Evolutionary conservation across 352 stramenopile genomes (phyloP).

Genomic region (Phytophthora pini): DNA sequence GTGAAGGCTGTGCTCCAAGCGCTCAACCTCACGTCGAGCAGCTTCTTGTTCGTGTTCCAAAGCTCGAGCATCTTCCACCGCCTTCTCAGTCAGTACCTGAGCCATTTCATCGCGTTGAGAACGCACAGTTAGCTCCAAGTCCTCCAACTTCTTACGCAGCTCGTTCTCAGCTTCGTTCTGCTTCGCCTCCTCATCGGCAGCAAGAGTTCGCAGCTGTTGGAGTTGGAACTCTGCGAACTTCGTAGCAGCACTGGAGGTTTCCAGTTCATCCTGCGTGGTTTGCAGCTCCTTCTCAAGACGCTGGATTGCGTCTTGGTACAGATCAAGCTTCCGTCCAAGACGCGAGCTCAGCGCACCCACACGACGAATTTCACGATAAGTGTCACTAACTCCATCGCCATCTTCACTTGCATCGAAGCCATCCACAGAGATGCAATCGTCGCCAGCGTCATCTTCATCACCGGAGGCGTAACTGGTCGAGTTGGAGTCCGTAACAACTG

Average conservation of each 20-base stretch:
- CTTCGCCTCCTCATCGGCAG: slow-evolving; percentile 56
- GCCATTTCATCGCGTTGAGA: slow-evolving; percentile 32
- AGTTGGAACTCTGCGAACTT: slow-evolving; percentile 88
- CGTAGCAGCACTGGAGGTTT: slow-evolving; percentile 74
- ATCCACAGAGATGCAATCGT: slow-evolving; percentile 44
- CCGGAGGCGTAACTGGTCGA: slow-evolving; percentile 69
- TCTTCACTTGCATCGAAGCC: slow-evolving; percentile 46
- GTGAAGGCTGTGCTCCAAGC: slow-evolving; percentile 31
- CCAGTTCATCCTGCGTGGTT: slow-evolving; percentile 74
- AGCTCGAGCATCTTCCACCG: slow-evolving; percentile 31
- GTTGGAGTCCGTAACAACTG: slow-evolving; percentile 67
- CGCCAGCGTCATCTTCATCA: slow-evolving; percentile 50
- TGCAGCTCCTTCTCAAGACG: slow-evolving; percentile 71
- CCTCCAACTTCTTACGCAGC: slow-evolving; percentile 28
- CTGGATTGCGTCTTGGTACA: slow-evolving; percentile 76
- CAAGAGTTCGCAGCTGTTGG: slow-evolving; percentile 66
- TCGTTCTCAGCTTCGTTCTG: slow-evolving; percentile 39
- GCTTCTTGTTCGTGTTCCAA: slow-evolving; percentile 36
- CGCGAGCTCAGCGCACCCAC: slow-evolving; percentile 62
- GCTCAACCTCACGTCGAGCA: slow-evolving; percentile 34
- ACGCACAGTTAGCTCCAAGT: slow-evolving; percentile 37
- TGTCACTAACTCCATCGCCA: slow-evolving; percentile 36
- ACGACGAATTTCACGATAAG: slow-evolving; percentile 65
- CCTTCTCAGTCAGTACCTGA: slow-evolving; percentile 39
- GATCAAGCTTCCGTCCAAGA: slow-evolving; percentile 74